Evolutionary conservation across 306 rosid genomes (phyloP).

Genomic region (Vigna trinervia): DNA sequence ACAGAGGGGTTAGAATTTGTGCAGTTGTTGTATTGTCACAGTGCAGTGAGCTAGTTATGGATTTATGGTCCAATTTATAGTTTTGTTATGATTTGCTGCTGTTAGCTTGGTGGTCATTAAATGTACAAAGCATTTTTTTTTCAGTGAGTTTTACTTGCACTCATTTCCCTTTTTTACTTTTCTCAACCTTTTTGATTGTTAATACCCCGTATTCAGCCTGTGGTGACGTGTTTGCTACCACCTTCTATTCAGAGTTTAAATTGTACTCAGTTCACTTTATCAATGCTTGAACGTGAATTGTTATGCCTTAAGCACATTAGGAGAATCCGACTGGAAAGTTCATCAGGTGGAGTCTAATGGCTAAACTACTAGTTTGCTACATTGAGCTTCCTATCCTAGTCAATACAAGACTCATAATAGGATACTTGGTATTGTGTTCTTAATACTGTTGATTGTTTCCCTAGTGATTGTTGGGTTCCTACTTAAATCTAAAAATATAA

Average conservation of each 20-base stretch:
- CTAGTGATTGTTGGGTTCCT: neutral
- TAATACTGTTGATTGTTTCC: constrained; percentile 3
- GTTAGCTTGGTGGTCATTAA: constrained; percentile 4
- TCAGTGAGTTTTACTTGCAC: neutral
- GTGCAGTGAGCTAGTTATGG: neutral
- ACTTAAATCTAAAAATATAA: neutral
- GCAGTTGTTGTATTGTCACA: neutral
- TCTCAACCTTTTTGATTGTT: neutral
- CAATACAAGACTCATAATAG: neutral
- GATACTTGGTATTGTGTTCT: neutral
- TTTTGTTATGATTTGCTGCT: neutral
- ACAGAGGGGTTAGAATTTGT: neutral
- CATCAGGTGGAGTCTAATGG: neutral
- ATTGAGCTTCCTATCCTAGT: neutral
- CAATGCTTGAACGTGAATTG: neutral
- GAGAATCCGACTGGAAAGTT: neutral
- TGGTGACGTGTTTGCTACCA: constrained; percentile 10
- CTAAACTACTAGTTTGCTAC: neutral
- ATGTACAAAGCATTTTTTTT: neutral
- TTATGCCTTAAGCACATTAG: neutral
- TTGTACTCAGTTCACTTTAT: neutral
- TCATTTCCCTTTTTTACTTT: neutral
- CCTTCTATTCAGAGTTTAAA: neutral
- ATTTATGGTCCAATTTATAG: constrained; percentile 19
- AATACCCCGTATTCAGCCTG: neutral